These are phyloP conservation scores for Trichoderma hamatum DNA, from an alignment of 2,329 filamentous ascomycete species.

Conservation along the genomic window DNA sequence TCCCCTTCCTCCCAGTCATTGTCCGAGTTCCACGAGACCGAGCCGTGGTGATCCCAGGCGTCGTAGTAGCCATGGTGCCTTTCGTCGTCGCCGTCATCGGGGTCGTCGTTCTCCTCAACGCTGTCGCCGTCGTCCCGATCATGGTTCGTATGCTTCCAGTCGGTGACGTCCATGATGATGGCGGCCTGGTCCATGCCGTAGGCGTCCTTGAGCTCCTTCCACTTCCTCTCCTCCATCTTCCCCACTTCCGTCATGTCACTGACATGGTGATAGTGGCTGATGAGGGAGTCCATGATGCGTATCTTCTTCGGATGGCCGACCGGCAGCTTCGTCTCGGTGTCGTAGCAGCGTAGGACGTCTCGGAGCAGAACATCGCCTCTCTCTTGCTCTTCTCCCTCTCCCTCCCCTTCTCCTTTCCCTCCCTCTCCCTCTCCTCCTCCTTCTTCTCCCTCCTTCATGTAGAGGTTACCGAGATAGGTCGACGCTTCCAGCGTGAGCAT, in stretches of 20 bases:
- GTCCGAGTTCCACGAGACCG: neutral
- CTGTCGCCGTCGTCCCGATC: neutral
- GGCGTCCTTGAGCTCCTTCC: neutral
- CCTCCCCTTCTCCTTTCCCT: neutral
- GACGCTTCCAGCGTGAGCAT: neutral
- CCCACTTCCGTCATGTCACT: neutral
- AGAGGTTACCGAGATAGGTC: neutral
- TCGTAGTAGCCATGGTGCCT: neutral
- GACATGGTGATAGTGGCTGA: neutral
- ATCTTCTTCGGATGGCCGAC: neutral
- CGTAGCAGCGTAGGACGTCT: neutral
- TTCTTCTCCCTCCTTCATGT: neutral
- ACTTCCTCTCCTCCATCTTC: neutral
- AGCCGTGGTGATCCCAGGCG: neutral
- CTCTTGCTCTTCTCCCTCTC: neutral
- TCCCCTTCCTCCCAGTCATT: neutral
- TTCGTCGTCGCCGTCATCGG: neutral
- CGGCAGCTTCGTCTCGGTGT: neutral
- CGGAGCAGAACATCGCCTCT: neutral
- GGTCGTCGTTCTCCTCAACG: neutral
- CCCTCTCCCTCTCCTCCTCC: neutral
- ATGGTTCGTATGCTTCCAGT: neutral
- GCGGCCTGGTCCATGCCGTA: neutral
- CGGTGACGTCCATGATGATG: neutral
- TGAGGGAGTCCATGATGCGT: neutral